A percentile compares a stretch with the other conserved stretches of the same genome.
Conservation (phyloP, 345 rosid species). For the Garcia nutans region DNA sequence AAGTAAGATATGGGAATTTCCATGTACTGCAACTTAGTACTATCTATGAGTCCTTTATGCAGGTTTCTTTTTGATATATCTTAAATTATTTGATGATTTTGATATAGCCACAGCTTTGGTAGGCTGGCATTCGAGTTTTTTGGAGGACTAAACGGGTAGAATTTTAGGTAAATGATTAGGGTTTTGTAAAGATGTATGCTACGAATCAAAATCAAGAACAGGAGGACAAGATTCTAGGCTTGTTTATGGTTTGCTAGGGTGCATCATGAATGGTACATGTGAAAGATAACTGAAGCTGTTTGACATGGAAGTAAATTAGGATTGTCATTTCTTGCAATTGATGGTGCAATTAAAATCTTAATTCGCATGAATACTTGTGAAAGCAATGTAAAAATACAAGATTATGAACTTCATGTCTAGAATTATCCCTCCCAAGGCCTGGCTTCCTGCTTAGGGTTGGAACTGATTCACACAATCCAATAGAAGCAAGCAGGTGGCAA, state of each 20-base stretch:
- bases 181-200: not conserved
- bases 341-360: not conserved
- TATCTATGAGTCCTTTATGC: not conserved
- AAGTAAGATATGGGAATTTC: slow-evolving; percentile 55
- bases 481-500: not conserved
- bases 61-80: not conserved
- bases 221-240: not conserved
- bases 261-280: not conserved
- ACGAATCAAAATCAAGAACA: not conserved
- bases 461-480: not conserved
- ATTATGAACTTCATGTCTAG: not conserved
- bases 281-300: not conserved
- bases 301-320: not conserved
- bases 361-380: not conserved
- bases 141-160: not conserved
- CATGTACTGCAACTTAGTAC: not conserved
- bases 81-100: not conserved
- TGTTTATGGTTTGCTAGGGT: not conserved
- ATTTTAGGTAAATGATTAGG: not conserved
- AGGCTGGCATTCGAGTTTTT: not conserved
- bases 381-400: not conserved
- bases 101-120: not conserved
- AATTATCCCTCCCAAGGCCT: too few species aligned
- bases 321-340: not conserved
- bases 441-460: not conserved